Evolutionary conservation across 192 early-diverging fungal species (phyloP), one percentile per base, ranked within the genome.

Genomic region (Backusella westeae): DNA sequence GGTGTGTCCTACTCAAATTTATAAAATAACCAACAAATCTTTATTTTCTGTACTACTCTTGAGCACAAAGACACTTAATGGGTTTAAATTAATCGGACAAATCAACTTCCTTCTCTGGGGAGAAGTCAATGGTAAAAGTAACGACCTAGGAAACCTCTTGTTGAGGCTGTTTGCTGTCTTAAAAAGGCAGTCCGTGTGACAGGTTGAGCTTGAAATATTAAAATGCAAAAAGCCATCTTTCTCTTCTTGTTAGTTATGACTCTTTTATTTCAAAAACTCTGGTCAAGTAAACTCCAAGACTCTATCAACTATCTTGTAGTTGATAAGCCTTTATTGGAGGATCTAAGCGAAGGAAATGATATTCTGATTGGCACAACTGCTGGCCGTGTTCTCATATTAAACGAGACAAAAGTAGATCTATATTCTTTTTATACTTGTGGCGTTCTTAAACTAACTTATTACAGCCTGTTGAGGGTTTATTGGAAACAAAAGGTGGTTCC

Each of bases 401-500:
- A 80, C 68, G 56, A 80, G 29, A 79, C 72, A 53, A 80, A 83
- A 71, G 82, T 83, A 65, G 59, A 49, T 19, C 26, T 41, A 36
- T 10, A 1, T 5, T 19, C 0, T 67, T 21, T 6, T 34, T 46
- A 19, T 34, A 29, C 32, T 68, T 35, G 17, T 9, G 38, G 2
- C 1, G 38, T 10, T 38, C 38, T 10, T 56, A 6, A 21, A 41
- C 34, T 23, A 74, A 38, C 5, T 1, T 26, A 19, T 9, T 38
- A 4, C 38, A 78, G 67, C 73, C 80, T 52, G 78, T 80, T 70
- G 82, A 74, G 34, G 41, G 68, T 19, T 53, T 83, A 32, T 67
- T 83, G 41, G 82, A 83, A 44, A 83, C 78, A 34, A 83, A 80
- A 70, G 72, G 79, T 63, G 76, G 73, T 15, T 67, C 79, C 38